A percentile compares a stretch with the other conserved stretches of the same genome.
These are phyloP conservation scores for Zopfochytrium polystomum DNA, from an alignment of 371 early-diverging fungal species.

Conservation along the genomic window DNA sequence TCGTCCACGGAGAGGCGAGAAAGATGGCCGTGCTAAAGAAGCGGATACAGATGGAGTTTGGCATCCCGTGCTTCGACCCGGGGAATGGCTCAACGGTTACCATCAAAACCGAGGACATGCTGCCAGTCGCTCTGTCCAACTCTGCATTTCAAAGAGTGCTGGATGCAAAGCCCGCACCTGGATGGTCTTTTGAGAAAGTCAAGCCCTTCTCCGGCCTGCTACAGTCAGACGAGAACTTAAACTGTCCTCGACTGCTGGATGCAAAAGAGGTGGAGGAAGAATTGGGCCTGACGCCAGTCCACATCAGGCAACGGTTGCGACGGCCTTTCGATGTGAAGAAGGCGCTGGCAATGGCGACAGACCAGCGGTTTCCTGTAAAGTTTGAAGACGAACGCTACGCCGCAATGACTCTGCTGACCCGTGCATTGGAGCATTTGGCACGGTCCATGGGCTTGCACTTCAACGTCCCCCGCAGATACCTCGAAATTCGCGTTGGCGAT, in stretches of 20 bases:
- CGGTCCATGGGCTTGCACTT: no score
- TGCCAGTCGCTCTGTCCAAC: slow-evolving; percentile 14
- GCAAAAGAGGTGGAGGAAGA: not conserved
- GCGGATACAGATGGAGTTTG: slow-evolving; percentile 74
- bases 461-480: no score
- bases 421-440: no score
- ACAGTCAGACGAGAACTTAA: not conserved
- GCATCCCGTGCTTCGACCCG: slow-evolving; percentile 83
- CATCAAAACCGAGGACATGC: slow-evolving; percentile 8
- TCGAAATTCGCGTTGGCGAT: no score
- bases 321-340: slow-evolving; percentile 9
- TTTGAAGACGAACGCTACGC: no score
- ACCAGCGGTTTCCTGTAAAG: no score
- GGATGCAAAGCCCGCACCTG: not conserved
- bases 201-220: slow-evolving; percentile 18
- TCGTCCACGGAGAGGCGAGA: slow-evolving; percentile 97
- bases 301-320: slow-evolving; percentile 6
- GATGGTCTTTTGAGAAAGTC: not conserved
- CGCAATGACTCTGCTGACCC: no score
- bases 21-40: slow-evolving; percentile 85
- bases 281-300: slow-evolving; percentile 3
- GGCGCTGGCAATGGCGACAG: no score
- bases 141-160: not conserved
- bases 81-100: slow-evolving; percentile 66
- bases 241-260: slow-evolving; percentile 9